Base-by-base conservation (phyloP, 1,139 yeast species). In the Pichia sorboxylosa region DNA sequence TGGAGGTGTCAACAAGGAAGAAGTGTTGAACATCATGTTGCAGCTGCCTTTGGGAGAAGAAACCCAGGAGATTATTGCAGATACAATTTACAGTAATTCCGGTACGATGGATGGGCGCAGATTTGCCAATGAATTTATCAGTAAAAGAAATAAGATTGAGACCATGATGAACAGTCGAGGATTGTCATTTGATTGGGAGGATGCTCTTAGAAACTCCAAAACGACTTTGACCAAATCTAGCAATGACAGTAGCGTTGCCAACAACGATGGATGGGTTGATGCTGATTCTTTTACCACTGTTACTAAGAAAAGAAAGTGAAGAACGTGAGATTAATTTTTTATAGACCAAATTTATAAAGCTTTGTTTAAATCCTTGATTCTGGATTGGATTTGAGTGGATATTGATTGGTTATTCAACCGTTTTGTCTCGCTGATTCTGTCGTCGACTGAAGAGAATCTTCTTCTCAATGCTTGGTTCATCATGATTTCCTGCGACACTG, bases 81-180 rank as follows among this genome's bases (percentile, higher is more conserved):
- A 90, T 53, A 83, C 96, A 11, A 76, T 90, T 40, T 87, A 85
- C 58, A 75, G 92, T 31, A 82, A 90, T 44, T 82, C 95, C 19
- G 72, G 92, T 3, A 80, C 92, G 3, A 77, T 90, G 83, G 96
- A 90, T 53, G 98, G 97, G 16, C 75, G 95, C 52, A 69, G 94
- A 42, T 90, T 87, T 62, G 94, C 97, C 1, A 73, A 70, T 38
- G 98, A 90, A 51, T 90, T 90, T 54, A 63, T 80, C 54, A 81
- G 79, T 58, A 75, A 81, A 52, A 77, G 92, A 50, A 66, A 65
- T 43, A 68, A 62, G 37, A 85, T 82, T 32, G 94, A 83, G 51
- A 69, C 60, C 40, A 66, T 64, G 40, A 59, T 69, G 36, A 69
- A 51, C 9, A 40, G 48, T 17, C 49, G 47, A 28, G 52, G 48